Percentiles rank a stretch among this genome's conserved stretches.
Conservation (phyloP, 2,329 filamentous ascomycete genomes). For the Talaromyces sp. region DNA sequence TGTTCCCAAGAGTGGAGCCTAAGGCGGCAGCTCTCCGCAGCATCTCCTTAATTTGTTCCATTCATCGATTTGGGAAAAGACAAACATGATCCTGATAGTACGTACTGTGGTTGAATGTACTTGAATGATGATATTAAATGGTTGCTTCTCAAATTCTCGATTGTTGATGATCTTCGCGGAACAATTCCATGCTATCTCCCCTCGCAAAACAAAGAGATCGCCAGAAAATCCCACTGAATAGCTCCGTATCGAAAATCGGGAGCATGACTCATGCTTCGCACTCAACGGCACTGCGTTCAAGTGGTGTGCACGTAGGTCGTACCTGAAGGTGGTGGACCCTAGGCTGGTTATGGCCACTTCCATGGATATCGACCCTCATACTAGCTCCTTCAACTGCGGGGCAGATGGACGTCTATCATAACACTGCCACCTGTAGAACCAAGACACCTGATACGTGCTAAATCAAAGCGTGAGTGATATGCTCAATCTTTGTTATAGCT, state of each 20-base stretch:
- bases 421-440: not conserved
- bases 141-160: not conserved
- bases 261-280: not conserved
- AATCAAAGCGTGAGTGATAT: not conserved
- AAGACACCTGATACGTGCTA: not conserved
- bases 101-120: not conserved
- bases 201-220: not conserved
- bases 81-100: not conserved
- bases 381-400: slow-evolving; percentile 6
- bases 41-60: not conserved
- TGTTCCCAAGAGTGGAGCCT: not conserved
- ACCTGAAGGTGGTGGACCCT: not conserved
- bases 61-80: not conserved
- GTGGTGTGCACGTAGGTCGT: not conserved
- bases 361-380: not conserved
- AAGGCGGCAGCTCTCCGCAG: not conserved
- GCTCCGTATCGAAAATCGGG: not conserved
- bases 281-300: not conserved
- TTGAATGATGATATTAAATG: not conserved
- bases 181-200: not conserved
- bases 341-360: not conserved
- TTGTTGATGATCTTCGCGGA: not conserved
- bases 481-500: not conserved
- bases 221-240: not conserved
- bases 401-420: not conserved